These are phyloP conservation scores for Cyberlindnera meyerae DNA, from an alignment of 805 yeast species.

Conservation along the genomic window DNA sequence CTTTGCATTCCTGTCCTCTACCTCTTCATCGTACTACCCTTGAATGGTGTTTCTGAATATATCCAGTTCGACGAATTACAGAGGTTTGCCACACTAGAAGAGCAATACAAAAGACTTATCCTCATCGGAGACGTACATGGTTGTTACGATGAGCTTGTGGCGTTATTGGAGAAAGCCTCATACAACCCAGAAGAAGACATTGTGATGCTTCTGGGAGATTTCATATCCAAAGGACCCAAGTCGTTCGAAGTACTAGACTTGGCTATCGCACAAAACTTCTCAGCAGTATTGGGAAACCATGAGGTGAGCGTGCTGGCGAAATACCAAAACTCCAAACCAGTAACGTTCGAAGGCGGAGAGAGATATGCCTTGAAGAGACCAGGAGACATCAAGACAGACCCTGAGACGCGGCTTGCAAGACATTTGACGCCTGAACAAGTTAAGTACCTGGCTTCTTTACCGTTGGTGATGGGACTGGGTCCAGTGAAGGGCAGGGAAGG, in stretches of 20 bases:
- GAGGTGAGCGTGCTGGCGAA: slow-evolving; percentile 66
- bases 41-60: slow-evolving; percentile 8
- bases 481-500: slow-evolving; percentile 43
- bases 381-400: slow-evolving; percentile 11
- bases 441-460: slow-evolving; percentile 53
- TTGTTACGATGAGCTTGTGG: slow-evolving; percentile 48
- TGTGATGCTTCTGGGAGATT: slow-evolving; percentile 76
- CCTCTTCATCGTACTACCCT: slow-evolving; percentile 8
- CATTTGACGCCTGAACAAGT: slow-evolving; percentile 55
- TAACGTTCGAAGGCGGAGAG: slow-evolving; percentile 19
- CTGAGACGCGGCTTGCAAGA: slow-evolving; percentile 14
- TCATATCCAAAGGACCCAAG: slow-evolving; percentile 78
- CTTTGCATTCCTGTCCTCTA: slow-evolving; percentile 6
- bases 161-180: slow-evolving; percentile 46
- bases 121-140: slow-evolving; percentile 91
- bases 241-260: slow-evolving; percentile 64
- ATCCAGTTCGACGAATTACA: slow-evolving; percentile 3
- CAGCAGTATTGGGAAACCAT: slow-evolving; percentile 86
- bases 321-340: slow-evolving; percentile 44
- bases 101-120: slow-evolving; percentile 40
- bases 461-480: slow-evolving; percentile 60
- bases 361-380: slow-evolving; percentile 19
- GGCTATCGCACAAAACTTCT: slow-evolving; percentile 52
- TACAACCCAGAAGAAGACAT: slow-evolving; percentile 48
- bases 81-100: slow-evolving; percentile 1